Percentiles rank a stretch among this genome's conserved stretches.
These are phyloP conservation scores for Blepharisma japonicum DNA, from an alignment of 73 alveolate genomes.

Conservation along the genomic window DNA sequence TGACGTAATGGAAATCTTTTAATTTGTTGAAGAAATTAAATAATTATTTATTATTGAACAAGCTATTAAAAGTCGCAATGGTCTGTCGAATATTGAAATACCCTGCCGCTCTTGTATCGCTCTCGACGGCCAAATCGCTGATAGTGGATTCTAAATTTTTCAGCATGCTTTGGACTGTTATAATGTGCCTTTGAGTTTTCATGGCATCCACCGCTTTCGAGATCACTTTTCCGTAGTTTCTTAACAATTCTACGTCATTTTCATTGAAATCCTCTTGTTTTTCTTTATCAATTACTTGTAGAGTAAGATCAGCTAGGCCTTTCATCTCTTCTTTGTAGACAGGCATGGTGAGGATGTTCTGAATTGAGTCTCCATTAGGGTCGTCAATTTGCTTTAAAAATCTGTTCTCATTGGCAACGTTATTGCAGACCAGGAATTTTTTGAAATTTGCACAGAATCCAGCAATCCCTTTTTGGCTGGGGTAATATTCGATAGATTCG, in stretches of 20 bases:
- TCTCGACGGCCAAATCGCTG: too few species aligned
- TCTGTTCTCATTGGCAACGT: neutral
- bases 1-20: too few species aligned
- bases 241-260: neutral
- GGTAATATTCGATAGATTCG: neutral
- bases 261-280: neutral
- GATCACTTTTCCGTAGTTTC: neutral
- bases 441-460: constrained; percentile 12
- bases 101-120: too few species aligned
- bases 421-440: neutral
- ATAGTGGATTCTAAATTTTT: too few species aligned
- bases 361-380: neutral
- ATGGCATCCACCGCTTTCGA: neutral
- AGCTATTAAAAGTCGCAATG: too few species aligned
- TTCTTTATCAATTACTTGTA: constrained; percentile 6
- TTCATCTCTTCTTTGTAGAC: neutral
- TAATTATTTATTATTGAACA: too few species aligned
- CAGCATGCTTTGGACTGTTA: too few species aligned
- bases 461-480: neutral
- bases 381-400: constrained; percentile 15
- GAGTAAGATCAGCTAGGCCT: neutral
- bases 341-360: neutral
- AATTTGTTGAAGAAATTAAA: too few species aligned
- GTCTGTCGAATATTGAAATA: too few species aligned
- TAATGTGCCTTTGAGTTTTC: neutral